Conservation (phyloP, 768 basidiomycete species). For the Phlebiopsis flavidoalba region DNA sequence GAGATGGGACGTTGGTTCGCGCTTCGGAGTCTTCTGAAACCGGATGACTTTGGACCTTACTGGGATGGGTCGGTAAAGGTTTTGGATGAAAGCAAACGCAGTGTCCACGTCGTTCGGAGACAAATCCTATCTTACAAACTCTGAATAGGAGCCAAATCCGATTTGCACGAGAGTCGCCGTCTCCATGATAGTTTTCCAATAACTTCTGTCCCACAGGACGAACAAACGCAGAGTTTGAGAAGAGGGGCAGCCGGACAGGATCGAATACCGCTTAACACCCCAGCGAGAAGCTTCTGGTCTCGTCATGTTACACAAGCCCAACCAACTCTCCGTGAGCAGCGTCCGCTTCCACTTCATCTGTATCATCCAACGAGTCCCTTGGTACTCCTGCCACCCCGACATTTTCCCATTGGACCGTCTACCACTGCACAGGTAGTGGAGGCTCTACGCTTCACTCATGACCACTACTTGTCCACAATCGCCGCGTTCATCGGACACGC, state of each 20-base stretch:
- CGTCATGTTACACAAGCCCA: conserved; percentile 11
- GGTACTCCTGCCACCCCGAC: conserved; percentile 39
- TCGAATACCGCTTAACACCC: conserved; percentile 2
- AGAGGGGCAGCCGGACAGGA: conserved; percentile 1
- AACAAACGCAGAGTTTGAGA: conserved; percentile 11
- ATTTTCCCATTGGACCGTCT: conserved; percentile 72
- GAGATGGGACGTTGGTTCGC: conserved; percentile 26
- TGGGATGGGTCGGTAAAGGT: neutral
- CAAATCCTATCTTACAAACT: conserved; percentile 13
- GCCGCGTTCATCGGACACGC: conserved; percentile 98
- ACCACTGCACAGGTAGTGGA: conserved; percentile 66
- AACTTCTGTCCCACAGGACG: conserved; percentile 26
- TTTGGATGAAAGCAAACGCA: conserved; percentile 6
- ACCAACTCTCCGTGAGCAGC: conserved; percentile 57
- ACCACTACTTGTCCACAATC: conserved; percentile 87
- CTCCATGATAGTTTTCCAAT: conserved; percentile 19
- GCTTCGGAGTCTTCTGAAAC: conserved; percentile 10
- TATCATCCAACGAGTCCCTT: conserved; percentile 57
- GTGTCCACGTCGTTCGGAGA: conserved; percentile 6
- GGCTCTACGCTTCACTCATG: conserved; percentile 78
- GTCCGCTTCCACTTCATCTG: conserved; percentile 60
- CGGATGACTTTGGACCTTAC: conserved; percentile 10
- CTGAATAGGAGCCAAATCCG: conserved; percentile 52
- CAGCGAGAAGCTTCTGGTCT: neutral
- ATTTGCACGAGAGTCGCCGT: conserved; percentile 33